Conservation (phyloP, 192 early-diverging fungal species). For the Coemansia guatemalensis region DNA sequence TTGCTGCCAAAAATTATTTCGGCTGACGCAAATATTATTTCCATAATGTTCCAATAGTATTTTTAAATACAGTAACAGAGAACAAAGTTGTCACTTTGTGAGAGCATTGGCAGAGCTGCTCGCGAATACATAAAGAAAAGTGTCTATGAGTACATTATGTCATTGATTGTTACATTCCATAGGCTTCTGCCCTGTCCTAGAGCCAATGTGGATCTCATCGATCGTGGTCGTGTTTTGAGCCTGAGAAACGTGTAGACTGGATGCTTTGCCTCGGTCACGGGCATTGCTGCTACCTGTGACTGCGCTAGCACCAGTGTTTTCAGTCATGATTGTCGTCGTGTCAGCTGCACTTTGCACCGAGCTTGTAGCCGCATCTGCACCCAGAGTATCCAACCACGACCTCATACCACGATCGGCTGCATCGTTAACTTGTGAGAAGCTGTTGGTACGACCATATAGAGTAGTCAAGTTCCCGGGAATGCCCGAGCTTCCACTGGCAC, state of each 20-base stretch:
- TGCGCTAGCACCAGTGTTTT: not conserved
- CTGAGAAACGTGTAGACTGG: not conserved
- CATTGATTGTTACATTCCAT: conserved; percentile 49
- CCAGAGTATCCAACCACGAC: conserved; percentile 33
- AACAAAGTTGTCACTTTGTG: not conserved
- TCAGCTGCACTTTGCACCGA: conserved; percentile 8
- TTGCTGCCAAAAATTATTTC: too few species aligned
- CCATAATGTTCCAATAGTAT: too few species aligned
- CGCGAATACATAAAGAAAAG: not conserved
- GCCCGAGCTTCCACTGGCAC: not conserved
- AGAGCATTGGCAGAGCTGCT: not conserved
- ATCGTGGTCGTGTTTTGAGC: not conserved
- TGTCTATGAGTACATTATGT: not conserved
- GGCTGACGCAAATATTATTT: too few species aligned
- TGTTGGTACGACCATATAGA: not conserved
- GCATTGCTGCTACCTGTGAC: not conserved
- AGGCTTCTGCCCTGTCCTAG: conserved; percentile 27
- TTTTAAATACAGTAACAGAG: too few species aligned
- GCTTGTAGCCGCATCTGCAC: conserved; percentile 1
- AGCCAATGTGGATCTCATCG: conserved; percentile 40
- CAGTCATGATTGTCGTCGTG: not conserved
- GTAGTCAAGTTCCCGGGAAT: not conserved
- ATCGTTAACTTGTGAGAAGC: conserved; percentile 17
- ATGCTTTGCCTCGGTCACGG: not conserved
- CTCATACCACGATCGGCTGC: conserved; percentile 40